Evolutionary conservation across 106 monocot species (phyloP), one percentile per base, ranked within the genome.

Genomic region (Vanilla planifolia): DNA sequence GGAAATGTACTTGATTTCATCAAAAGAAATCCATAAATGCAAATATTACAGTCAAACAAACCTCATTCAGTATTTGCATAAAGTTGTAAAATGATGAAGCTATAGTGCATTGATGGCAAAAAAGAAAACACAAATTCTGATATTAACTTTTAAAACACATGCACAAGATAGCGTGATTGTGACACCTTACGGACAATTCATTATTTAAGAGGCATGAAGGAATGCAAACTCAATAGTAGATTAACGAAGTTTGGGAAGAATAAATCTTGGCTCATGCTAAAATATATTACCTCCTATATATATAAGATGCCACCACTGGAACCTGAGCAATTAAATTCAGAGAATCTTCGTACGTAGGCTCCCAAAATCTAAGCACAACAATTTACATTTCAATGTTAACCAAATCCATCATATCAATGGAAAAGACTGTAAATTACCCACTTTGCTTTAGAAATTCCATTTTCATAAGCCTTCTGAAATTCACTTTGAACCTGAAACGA

Each of bases 321-420:
- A 88, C 62, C 43, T 68, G 78, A 37, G 96, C 90, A 72, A 96
- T 88, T 70, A 96, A 87, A 48, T 96, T 91, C 43, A 96, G 59
- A 65, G 69, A 78, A 44, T 96, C 96, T 57, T 96, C 96, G 71
- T 81, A 91, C 32, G 96, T 90, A 70, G 90, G 96, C 65, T 96
- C 95, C 96, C 96, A 96, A 58, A 81, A 96, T 77, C 96, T 96
- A 59, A 15, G 27, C 22, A 48, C 0, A 69, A 63, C 15, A 41
- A 51, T 26, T 26, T 51, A 53, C 30, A 66, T 55, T 40, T 47
- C 46, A 30, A 29, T n/a, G n/a, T n/a, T n/a, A n/a, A n/a, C 5
- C 5, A 37, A 6, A 37, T 37, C 37, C 37, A 37, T 37, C 37
- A 46, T 19, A 24, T 8, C 23, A 42, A 22, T 26, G 28, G 23